A percentile compares a stretch with the other conserved stretches of the same genome.
phyloP scores from a whole-genome alignment of 192 early-diverging fungal genomes.

The Coemansia sp. region DNA sequence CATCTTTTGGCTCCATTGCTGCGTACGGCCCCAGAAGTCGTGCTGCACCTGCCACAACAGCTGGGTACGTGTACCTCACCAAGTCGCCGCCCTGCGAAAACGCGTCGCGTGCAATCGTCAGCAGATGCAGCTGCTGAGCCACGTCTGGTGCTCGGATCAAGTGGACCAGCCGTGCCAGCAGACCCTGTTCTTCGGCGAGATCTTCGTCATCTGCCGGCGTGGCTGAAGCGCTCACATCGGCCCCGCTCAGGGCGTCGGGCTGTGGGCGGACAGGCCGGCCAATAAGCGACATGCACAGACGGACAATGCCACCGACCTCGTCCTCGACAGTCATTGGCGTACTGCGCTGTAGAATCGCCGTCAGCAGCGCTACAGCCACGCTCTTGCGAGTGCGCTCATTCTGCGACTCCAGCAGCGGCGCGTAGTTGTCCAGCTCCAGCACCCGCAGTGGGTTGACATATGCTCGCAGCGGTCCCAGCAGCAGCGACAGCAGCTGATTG shows the following conservation, averaged over 20 bases:
- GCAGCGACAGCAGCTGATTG: conserved; percentile 75
- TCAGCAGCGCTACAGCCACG: conserved; percentile 77
- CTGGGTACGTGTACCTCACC: conserved; percentile 88
- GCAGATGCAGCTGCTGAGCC: conserved; percentile 79
- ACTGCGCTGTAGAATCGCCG: conserved; percentile 67
- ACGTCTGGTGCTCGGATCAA: conserved; percentile 69
- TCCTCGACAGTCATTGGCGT: conserved; percentile 53
- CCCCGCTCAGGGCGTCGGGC: background rate
- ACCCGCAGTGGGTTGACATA: conserved; percentile 69
- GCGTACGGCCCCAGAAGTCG: conserved; percentile 53
- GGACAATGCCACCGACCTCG: conserved; percentile 44
- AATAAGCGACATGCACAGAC: conserved; percentile 44
- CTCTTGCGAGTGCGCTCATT: conserved; percentile 78
- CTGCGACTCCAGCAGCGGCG: conserved; percentile 80
- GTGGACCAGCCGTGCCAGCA: conserved; percentile 79
- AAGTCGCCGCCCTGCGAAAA: conserved; percentile 90
- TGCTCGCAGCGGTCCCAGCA: conserved; percentile 79
- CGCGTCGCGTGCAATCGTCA: conserved; percentile 80
- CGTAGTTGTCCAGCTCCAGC: conserved; percentile 76
- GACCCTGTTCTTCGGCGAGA: conserved; percentile 87
- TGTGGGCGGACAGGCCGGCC: conserved; percentile 7
- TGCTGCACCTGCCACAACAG: conserved; percentile 62
- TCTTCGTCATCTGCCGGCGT: conserved; percentile 67
- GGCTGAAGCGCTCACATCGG: background rate
- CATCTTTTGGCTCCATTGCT: conserved; percentile 28